These are phyloP conservation scores for Epichloe hybrida DNA, from an alignment of 2,329 filamentous ascomycete genomes.

Conservation along the genomic window DNA sequence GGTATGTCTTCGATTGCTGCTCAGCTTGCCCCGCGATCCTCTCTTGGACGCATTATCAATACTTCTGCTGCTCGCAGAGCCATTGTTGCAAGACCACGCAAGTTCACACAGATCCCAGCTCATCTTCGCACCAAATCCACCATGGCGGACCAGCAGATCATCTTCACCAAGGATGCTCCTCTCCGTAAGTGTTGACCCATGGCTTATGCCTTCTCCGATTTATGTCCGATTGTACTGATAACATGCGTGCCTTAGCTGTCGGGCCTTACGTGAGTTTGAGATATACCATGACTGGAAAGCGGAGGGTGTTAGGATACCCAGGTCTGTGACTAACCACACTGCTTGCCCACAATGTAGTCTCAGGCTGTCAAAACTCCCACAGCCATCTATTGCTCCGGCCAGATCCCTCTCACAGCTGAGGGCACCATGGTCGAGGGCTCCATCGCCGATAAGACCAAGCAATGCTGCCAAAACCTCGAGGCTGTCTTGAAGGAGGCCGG, in stretches of 20 bases:
- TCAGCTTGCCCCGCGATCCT: constrained; percentile 8
- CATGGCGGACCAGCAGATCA: constrained; percentile 34
- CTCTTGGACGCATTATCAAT: constrained; percentile 1
- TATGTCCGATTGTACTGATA: neutral
- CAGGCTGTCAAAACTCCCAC: constrained; percentile 53
- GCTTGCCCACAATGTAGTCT: constrained; percentile 28
- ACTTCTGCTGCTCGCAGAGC: constrained; percentile 3
- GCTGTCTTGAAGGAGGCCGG: constrained; percentile 74
- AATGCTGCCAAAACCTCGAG: constrained; percentile 63
- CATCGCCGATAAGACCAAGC: constrained; percentile 49
- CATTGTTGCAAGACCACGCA: constrained; percentile 6
- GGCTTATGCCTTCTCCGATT: neutral
- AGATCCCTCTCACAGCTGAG: constrained; percentile 54
- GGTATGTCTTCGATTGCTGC: constrained; percentile 14
- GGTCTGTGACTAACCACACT: neutral
- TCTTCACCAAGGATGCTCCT: constrained; percentile 47
- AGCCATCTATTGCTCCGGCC: constrained; percentile 54
- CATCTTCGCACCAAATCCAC: constrained; percentile 21
- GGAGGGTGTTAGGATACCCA: neutral
- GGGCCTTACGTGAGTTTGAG: constrained; percentile 45
- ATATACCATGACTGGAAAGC: neutral
- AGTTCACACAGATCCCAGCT: constrained; percentile 19
- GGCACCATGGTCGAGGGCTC: constrained; percentile 43
- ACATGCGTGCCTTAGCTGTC: constrained; percentile 29
- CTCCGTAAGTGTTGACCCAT: constrained; percentile 31